Percentiles rank a stretch among this genome's conserved stretches.
phyloP scores from a whole-genome alignment of 495 filamentous ascomycete genomes.

The Penicillium atrosanguineum region DNA sequence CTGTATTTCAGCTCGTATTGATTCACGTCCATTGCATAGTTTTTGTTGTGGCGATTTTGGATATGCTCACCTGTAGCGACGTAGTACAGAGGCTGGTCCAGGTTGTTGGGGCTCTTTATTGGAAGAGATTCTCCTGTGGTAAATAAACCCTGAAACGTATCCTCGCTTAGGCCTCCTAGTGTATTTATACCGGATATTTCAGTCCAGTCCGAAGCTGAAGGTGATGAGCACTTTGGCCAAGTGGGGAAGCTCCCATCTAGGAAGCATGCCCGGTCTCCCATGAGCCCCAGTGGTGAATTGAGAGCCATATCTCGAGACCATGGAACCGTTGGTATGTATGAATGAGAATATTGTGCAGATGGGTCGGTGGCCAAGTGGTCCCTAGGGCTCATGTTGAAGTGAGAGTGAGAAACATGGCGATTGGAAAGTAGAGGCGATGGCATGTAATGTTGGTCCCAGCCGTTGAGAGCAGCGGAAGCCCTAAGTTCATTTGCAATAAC shows the following conservation, averaged over 20 bases:
- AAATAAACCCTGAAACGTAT: slow-evolving; percentile 2
- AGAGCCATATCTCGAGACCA: not conserved
- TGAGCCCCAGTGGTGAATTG: not conserved
- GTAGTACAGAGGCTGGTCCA: slow-evolving; percentile 19
- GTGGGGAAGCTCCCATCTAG: not conserved
- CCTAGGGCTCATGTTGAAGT: not conserved
- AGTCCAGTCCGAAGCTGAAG: not conserved
- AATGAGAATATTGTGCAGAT: not conserved
- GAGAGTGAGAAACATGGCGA: not conserved
- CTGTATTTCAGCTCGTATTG: not conserved
- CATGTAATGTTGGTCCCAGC: slow-evolving; percentile 26
- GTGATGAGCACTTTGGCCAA: not conserved
- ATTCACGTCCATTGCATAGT: not conserved
- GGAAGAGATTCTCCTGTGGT: not conserved
- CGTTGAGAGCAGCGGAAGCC: slow-evolving; percentile 32
- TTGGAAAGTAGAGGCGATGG: slow-evolving; percentile 2
- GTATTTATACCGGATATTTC: not conserved
- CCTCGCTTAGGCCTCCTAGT: not conserved
- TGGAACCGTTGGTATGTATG: not conserved
- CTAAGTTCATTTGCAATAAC: slow-evolving; percentile 42
- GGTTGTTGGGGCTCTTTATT: not conserved
- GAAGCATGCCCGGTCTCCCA: not conserved
- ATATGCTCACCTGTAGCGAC: slow-evolving; percentile 17
- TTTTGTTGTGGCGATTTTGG: not conserved
- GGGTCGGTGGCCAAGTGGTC: slow-evolving; percentile 1